These are phyloP conservation scores for Cornus florida DNA, from an alignment of 148 eudicot genomes.

Conservation along the genomic window DNA sequence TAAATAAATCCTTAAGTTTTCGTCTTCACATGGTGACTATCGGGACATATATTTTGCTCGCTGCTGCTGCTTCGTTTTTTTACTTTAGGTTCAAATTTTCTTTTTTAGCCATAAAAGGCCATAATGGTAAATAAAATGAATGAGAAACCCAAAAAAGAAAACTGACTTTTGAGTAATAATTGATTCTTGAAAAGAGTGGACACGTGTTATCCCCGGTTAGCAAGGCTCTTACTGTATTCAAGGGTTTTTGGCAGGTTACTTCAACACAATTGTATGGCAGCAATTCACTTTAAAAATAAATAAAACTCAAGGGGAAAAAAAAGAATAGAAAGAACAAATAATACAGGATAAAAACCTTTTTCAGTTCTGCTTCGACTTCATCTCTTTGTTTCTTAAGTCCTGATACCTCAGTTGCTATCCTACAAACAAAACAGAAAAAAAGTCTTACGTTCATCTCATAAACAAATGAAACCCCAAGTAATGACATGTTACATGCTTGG, in stretches of 20 bases:
- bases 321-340: slow-evolving; percentile 5
- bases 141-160: no score
- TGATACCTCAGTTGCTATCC: slow-evolving; percentile 83
- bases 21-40: no score
- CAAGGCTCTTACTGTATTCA: no score
- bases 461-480: slow-evolving; percentile 9
- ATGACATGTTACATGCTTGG: not conserved
- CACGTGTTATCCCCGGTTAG: no score
- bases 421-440: slow-evolving; percentile 29
- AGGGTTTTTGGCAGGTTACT: not conserved
- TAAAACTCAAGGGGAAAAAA: not conserved
- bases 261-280: not conserved
- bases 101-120: no score
- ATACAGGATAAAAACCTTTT: slow-evolving; percentile 49
- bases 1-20: no score
- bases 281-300: not conserved
- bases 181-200: no score
- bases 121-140: no score
- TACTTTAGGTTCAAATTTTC: no score
- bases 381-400: slow-evolving; percentile 86
- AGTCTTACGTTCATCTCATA: slow-evolving; percentile 7
- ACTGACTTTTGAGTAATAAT: no score
- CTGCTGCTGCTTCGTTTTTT: no score
- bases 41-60: no score
- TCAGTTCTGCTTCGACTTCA: slow-evolving; percentile 84